A percentile compares a stretch with the other conserved stretches of the same genome.
Conservation (phyloP, 441 rosid genomes). For the Breynia disticha region DNA sequence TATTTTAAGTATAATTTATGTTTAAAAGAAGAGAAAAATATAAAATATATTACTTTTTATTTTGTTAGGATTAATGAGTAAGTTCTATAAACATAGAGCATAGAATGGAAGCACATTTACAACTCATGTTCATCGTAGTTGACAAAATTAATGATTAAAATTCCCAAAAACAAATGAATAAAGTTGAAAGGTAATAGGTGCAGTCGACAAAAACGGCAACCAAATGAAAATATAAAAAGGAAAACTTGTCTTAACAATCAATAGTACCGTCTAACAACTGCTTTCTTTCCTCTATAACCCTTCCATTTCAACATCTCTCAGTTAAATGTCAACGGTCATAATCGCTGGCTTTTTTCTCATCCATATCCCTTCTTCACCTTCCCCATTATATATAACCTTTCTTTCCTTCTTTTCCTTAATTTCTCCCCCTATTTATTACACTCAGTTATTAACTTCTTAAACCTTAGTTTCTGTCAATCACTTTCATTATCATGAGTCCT, state of each 20-base stretch:
- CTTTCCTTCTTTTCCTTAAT: neutral
- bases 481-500: conserved; percentile 28
- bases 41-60: too few species aligned
- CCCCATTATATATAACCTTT: conserved; percentile 6
- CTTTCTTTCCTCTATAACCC: conserved; percentile 6
- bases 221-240: neutral
- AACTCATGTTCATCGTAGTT: too few species aligned
- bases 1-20: too few species aligned
- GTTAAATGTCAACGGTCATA: conserved; percentile 59
- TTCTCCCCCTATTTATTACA: neutral
- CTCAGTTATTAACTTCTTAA: neutral
- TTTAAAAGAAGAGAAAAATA: too few species aligned
- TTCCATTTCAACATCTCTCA: neutral
- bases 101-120: too few species aligned
- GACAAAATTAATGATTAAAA: too few species aligned
- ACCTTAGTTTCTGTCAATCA: neutral
- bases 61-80: too few species aligned
- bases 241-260: neutral
- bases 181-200: neutral
- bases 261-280: neutral
- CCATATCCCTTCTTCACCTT: neutral
- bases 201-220: conserved; percentile 13
- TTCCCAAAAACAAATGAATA: neutral
- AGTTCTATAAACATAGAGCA: too few species aligned
- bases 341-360: conserved; percentile 34